Conservation (phyloP, 2,329 filamentous ascomycete species). For the Hyphodiscus sp. region DNA sequence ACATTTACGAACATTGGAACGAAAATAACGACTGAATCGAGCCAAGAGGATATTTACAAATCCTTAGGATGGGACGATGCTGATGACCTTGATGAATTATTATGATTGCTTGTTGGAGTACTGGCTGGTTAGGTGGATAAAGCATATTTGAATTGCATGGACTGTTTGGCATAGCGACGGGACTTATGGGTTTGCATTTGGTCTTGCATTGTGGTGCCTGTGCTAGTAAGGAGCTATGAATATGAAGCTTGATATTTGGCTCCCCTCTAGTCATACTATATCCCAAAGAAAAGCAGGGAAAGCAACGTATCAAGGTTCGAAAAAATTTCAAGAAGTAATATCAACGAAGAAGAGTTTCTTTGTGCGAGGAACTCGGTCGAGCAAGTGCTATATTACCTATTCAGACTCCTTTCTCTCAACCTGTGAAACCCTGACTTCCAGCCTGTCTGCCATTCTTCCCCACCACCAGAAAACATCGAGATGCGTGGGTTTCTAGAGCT, state of each 20-base stretch:
- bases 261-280: no score
- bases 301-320: not conserved
- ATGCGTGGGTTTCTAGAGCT: no score
- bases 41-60: slow-evolving; percentile 29
- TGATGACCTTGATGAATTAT: slow-evolving; percentile 28
- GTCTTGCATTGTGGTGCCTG: no score
- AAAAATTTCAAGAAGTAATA: not conserved
- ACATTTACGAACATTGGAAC: not conserved
- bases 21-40: slow-evolving; percentile 1
- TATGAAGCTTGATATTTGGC: no score
- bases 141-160: not conserved
- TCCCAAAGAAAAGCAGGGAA: no score
- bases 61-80: slow-evolving; percentile 32
- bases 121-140: not conserved
- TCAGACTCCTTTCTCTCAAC: no score
- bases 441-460: no score
- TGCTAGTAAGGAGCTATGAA: no score
- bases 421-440: no score
- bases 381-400: no score
- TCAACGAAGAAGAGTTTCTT: not conserved
- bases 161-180: slow-evolving; percentile 14
- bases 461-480: no score
- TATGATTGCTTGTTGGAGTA: slow-evolving; percentile 19
- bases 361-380: no score
- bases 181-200: not conserved